Evolutionary conservation across 441 rosid species (phyloP), one percentile per base, ranked within the genome.

Genomic region (Isatis lusitanica): DNA sequence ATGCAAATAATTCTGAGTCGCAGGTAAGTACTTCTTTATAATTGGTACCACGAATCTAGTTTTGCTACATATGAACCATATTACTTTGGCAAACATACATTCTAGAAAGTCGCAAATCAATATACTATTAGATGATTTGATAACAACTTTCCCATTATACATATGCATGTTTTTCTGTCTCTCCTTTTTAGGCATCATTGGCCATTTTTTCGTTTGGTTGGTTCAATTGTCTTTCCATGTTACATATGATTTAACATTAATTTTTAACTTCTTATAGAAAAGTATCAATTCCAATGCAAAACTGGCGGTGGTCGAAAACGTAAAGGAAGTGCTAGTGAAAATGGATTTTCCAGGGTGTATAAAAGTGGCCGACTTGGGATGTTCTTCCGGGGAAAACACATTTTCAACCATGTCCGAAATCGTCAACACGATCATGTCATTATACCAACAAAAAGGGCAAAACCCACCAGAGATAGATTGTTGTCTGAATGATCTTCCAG

Each of bases 401-500:
- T 33, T 33, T 2, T 33, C 7, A 1, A 1, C 36, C 36, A 33
- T 33, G 36, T 33, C 36, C 36, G 36, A 33, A 33, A 33, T 33
- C 36, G 36, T 33, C 36, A 33, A 33, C 36, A 33, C 36, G 8
- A 6, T 33, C 36, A 33, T 33, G 7, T 6, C 36, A 5, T 33
- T 2, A 1, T 33, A 33, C 8, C 36, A 33, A 33, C 8, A 33
- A 33, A 6, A 33, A 33, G 36, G 36, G 7, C 8, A 33, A 6
- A 33, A 6, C 36, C 0, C 36, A 6, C 36, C 36, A 33, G 36
- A 33, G 36, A 33, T 33, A 33, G 36, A 33, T 33, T 33, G 36
- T 6, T 33, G 36, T 33, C 36, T 21, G 5, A 88, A 84, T 3
- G 90, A 86, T 68, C 90, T 84, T 7, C 82, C 81, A 1, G 78